Conservation (phyloP, 1,284 basidiomycete species). For the Rhodotorula sp. region DNA sequence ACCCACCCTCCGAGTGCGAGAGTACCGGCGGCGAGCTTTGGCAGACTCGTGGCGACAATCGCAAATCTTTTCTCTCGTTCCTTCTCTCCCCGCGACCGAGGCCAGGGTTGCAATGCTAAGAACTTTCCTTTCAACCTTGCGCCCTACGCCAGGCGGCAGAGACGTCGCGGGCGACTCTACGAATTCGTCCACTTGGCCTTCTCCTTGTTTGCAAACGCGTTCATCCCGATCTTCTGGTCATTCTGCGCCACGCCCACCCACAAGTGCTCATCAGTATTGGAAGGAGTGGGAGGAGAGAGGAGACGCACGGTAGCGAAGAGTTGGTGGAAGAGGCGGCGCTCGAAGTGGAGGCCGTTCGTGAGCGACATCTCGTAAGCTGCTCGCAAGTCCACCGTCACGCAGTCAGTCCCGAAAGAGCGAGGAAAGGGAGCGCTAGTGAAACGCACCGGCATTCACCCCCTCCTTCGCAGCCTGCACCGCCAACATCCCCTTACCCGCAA, state of each 20-base stretch:
- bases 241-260: slow-evolving; percentile 47
- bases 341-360: slow-evolving; percentile 78
- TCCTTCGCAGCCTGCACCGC: slow-evolving; percentile 92
- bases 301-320: slow-evolving; percentile 72
- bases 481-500: slow-evolving; percentile 80
- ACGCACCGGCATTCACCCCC: slow-evolving; percentile 82
- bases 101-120: neutral
- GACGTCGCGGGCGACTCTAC: neutral
- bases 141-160: no score
- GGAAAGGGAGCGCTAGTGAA: neutral
- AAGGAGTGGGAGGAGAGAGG: neutral
- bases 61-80: neutral
- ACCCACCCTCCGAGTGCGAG: no score
- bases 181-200: slow-evolving; percentile 62
- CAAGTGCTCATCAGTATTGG: neutral
- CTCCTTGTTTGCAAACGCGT: slow-evolving; percentile 96
- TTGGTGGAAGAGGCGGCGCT: slow-evolving; percentile 86
- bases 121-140: neutral
- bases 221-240: slow-evolving; percentile 98
- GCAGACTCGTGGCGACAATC: no score
- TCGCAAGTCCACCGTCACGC: neutral
- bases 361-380: slow-evolving; percentile 79
- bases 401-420: neutral
- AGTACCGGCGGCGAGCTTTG: no score
- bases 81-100: neutral